Percentiles rank a stretch among this genome's conserved stretches.
Conservation (phyloP, 164 flowering plant species). For the Sedum album region DNA sequence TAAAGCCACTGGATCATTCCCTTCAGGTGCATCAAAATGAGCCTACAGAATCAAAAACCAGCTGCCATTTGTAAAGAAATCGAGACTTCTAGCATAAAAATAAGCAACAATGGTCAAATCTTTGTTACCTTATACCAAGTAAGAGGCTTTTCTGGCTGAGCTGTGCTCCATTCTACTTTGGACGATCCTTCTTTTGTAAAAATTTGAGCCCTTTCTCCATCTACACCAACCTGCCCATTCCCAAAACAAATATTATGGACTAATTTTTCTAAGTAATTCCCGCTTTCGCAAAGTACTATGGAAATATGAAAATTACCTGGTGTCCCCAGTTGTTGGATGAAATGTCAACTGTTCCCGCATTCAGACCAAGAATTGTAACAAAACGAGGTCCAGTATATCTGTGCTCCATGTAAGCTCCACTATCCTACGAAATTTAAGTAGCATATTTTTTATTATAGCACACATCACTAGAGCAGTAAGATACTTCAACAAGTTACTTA, state of each 20-base stretch:
- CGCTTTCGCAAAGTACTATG: neutral
- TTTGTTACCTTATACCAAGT: neutral
- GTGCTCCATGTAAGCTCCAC: neutral
- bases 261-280: too few relatives aligned
- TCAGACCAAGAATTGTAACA: neutral
- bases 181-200: neutral
- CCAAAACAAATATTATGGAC: neutral
- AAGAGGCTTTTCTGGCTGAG: neutral
- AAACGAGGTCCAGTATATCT: neutral
- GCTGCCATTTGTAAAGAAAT: neutral
- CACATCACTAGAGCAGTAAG: neutral
- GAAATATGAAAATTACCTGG: neutral
- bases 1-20: neutral
- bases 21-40: neutral
- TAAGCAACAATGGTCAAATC: neutral
- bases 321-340: neutral
- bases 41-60: neutral
- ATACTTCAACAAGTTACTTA: neutral
- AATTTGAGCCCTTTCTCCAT: neutral
- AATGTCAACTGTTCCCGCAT: neutral
- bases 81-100: neutral
- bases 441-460: neutral
- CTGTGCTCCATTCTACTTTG: neutral
- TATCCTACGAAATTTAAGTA: neutral
- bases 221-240: neutral